Evolutionary conservation across 257 asterid species (phyloP).

Genomic region (Fraxinus anomala): DNA sequence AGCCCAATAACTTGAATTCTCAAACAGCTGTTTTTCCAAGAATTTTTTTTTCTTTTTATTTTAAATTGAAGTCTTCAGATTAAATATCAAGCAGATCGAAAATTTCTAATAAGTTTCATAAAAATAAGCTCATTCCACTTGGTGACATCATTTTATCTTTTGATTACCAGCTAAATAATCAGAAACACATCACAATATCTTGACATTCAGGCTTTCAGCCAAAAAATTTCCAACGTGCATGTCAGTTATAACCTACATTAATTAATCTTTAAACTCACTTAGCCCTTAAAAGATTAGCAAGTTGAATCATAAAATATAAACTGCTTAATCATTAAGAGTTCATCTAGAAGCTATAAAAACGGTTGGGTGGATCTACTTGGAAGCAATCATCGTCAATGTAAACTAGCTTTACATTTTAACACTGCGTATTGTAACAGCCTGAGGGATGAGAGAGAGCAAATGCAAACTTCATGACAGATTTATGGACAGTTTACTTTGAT

Average conservation of each 20-base stretch:
- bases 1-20: background rate
- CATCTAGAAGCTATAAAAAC: constrained; percentile 2
- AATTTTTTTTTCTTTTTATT: background rate
- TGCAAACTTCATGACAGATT: constrained; percentile 10
- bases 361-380: constrained; percentile 2
- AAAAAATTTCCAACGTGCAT: background rate
- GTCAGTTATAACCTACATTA: background rate
- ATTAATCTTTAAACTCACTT: constrained; percentile 2
- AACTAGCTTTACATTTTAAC: background rate
- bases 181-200: constrained; percentile 1
- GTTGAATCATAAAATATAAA: background rate
- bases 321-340: background rate
- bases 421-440: background rate
- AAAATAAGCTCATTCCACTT: constrained; percentile 1
- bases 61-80: background rate
- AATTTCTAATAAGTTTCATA: background rate
- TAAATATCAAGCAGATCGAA: background rate
- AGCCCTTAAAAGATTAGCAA: constrained; percentile 11
- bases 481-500: constrained; percentile 7
- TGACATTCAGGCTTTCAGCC: background rate
- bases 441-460: background rate
- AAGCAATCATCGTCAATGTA: constrained; percentile 10
- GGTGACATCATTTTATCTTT: constrained; percentile 11
- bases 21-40: background rate
- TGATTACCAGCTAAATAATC: background rate